Base-by-base conservation (phyloP, 2,329 filamentous ascomycete species). In the Clonostachys rhizophaga region DNA sequence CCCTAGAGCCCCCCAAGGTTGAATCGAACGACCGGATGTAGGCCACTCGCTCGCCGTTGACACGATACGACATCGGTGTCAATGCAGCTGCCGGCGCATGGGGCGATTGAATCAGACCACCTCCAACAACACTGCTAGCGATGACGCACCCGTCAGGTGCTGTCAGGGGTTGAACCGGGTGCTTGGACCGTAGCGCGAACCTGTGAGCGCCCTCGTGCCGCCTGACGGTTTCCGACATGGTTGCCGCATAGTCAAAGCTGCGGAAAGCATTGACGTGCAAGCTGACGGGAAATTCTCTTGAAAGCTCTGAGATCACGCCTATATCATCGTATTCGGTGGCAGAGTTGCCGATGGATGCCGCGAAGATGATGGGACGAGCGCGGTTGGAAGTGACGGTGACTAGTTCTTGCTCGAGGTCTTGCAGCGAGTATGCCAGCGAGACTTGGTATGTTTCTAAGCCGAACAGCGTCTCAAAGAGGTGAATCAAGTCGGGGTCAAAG, bases 11-110 rank as follows among this genome's bases (percentile, higher is more conserved):
- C 5, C 43, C 43, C 8, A 44, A 12, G 8, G 43, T 44, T n/a
- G 43, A 44, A 34, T 44, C 43, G 33, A 44, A 44, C 13, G 43
- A 33, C 18, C 43, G 43, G 12, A 44, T 44, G 30, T 44, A 44
- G 18, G 43, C 24, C 43, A 44, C 43, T 34, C 43, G 30, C 13
- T n/a, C 33, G n/a, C 20, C 18, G 30, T 36, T 35, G 16, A 14
- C 33, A 20, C 20, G n/a, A 16, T 18, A 17, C 33, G 30, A 44
- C 8, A 34, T 13, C 6, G 24, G 43, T 36, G 34, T 44, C 24
- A 44, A 34, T 16, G 43, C 43, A 12, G 33, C 43, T 16, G 34
- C 43, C 2, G 43, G 43, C n/a, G 24, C 43, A 36, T 35, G 12
- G 11, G 17, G 43, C 34, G 43, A 44, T 36, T 34, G 20, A 18